phyloP scores from a whole-genome alignment of 768 basidiomycete genomes.

The Termitomyces sp. region DNA sequence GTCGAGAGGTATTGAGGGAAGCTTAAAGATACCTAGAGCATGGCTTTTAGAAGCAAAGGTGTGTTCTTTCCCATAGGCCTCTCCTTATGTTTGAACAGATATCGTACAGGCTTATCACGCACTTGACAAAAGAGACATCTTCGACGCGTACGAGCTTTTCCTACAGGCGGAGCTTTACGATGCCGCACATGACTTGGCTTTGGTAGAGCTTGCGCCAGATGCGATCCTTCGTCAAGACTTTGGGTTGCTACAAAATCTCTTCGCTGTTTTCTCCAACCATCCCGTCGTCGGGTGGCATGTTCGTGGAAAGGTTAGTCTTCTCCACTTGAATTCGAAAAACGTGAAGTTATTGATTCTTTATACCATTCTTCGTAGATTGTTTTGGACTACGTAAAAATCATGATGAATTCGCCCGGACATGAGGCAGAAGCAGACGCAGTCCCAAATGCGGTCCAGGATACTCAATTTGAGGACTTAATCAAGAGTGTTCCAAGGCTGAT shows the following conservation, averaged over 20 bases:
- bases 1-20: slow-evolving; percentile 64
- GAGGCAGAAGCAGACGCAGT: slow-evolving; percentile 32
- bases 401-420: slow-evolving; percentile 56
- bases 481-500: slow-evolving; percentile 63
- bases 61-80: slow-evolving; percentile 1
- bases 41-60: slow-evolving; percentile 96
- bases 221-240: slow-evolving; percentile 67
- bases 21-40: slow-evolving; percentile 70
- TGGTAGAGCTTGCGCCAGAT: slow-evolving; percentile 84
- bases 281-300: slow-evolving; percentile 73
- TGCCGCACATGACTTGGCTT: slow-evolving; percentile 79
- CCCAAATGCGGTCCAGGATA: slow-evolving; percentile 40
- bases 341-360: neutral
- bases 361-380: slow-evolving; percentile 41
- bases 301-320: slow-evolving; percentile 68
- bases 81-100: neutral
- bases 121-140: slow-evolving; percentile 55
- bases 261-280: slow-evolving; percentile 56
- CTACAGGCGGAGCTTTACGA: slow-evolving; percentile 64
- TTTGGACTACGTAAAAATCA: slow-evolving; percentile 65
- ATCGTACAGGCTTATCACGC: slow-evolving; percentile 58
- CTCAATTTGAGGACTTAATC: slow-evolving; percentile 56
- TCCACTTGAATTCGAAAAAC: neutral
- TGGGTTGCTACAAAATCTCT: slow-evolving; percentile 62
- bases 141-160: slow-evolving; percentile 73